A percentile compares a stretch with the other conserved stretches of the same genome.
phyloP scores from a whole-genome alignment of 306 rosid genomes.

The Quercus mongolica region DNA sequence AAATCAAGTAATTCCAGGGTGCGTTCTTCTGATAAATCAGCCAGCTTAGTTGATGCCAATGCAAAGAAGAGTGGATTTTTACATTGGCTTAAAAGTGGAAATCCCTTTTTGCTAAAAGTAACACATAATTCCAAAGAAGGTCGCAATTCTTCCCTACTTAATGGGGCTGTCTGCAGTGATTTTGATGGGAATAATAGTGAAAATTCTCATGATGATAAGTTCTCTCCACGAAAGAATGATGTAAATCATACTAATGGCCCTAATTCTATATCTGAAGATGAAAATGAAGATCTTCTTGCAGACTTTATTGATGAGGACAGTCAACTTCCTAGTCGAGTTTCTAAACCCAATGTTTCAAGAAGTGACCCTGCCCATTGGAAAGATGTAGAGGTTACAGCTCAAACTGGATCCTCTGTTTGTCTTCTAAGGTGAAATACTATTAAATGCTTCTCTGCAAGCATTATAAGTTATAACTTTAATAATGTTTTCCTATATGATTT shows the following conservation, averaged over 20 bases:
- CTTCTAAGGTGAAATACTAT: slow-evolving; percentile 66
- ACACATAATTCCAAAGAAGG: slow-evolving; percentile 52
- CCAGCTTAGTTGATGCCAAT: slow-evolving; percentile 40
- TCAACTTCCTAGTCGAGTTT: slow-evolving; percentile 94
- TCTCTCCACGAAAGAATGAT: slow-evolving; percentile 47
- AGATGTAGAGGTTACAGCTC: slow-evolving; percentile 63
- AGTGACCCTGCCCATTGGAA: slow-evolving; percentile 41
- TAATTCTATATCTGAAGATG: slow-evolving; percentile 69
- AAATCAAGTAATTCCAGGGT: slow-evolving; percentile 40
- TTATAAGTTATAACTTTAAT: not conserved
- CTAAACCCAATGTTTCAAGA: slow-evolving; percentile 47
- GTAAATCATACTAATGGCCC: slow-evolving; percentile 51
- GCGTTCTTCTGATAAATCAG: slow-evolving; percentile 44
- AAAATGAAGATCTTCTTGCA: slow-evolving; percentile 98
- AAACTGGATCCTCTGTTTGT: slow-evolving; percentile 92
- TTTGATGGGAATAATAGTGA: slow-evolving; percentile 51
- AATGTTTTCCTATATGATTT: slow-evolving; percentile 16
- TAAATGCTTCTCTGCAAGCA: slow-evolving; percentile 8
- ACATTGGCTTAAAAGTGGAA: slow-evolving; percentile 72
- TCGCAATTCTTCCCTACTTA: slow-evolving; percentile 36
- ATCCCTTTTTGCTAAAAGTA: slow-evolving; percentile 70
- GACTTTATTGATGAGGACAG: slow-evolving; percentile 99
- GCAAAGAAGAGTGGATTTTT: slow-evolving; percentile 66
- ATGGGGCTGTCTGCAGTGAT: slow-evolving; percentile 55
- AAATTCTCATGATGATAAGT: slow-evolving; percentile 43